phyloP scores from a whole-genome alignment of 140 eudicot species.

The Oenanthe javanica region DNA sequence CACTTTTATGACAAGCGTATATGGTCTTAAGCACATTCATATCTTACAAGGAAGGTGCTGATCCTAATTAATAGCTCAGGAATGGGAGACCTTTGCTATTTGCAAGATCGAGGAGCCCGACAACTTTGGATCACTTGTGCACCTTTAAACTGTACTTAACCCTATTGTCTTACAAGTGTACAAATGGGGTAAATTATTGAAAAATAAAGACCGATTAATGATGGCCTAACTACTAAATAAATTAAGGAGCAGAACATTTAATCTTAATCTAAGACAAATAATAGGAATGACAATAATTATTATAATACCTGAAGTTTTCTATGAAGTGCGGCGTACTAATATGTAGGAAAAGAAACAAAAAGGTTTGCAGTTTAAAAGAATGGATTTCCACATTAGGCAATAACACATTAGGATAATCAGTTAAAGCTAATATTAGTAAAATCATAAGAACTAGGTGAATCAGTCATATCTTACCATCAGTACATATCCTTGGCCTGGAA shows the following conservation, averaged over 20 bases:
- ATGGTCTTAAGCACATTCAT: not conserved
- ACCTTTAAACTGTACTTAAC: not conserved
- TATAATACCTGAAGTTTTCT: not conserved
- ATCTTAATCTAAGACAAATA: not conserved
- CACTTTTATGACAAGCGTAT: not conserved
- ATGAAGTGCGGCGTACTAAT: not conserved
- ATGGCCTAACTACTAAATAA: not conserved
- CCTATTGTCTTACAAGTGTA: not conserved
- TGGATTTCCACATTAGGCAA: not conserved
- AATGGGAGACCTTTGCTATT: not conserved
- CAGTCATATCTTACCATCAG: slow-evolving; percentile 58
- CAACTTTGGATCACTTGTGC: not conserved
- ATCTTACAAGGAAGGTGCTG: not conserved
- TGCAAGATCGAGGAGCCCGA: not conserved
- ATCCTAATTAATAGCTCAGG: not conserved
- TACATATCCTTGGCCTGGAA: slow-evolving; percentile 77
- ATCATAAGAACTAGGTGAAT: not conserved
- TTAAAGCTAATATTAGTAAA: not conserved
- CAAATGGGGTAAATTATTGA: not conserved
- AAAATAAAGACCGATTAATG: not conserved
- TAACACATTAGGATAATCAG: not conserved
- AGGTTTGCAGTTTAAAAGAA: not conserved
- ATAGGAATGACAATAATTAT: not conserved
- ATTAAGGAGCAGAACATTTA: not conserved
- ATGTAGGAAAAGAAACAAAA: not conserved